Evolutionary conservation across 83 land plant species (phyloP).

Genomic region (Isoetes engelmannii): DNA sequence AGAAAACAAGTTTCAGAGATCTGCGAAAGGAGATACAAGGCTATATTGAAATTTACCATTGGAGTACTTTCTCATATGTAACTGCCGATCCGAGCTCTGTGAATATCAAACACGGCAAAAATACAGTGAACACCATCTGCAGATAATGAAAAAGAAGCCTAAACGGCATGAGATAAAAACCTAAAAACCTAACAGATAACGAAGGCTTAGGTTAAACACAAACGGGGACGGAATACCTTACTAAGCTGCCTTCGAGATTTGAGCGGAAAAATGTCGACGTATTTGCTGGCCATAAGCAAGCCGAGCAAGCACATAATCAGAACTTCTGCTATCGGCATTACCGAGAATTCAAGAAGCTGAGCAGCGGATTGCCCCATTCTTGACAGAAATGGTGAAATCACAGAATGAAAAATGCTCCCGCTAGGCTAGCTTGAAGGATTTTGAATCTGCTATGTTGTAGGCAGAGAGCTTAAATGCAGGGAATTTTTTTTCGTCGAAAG

Average conservation of each 20-base stretch:
- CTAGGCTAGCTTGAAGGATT: too few relatives aligned
- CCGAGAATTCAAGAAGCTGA: conserved; percentile 13
- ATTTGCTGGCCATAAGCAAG: background rate
- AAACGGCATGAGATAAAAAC: background rate
- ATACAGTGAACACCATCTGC: conserved; percentile 18
- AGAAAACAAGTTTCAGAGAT: background rate
- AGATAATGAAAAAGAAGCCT: background rate
- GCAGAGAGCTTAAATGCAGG: too few relatives aligned
- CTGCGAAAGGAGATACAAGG: too few relatives aligned
- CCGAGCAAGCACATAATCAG: conserved; percentile 18
- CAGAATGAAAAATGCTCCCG: too few relatives aligned
- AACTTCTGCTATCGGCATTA: conserved; percentile 15
- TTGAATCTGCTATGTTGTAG: too few relatives aligned
- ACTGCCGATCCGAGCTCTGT: conserved; percentile 21
- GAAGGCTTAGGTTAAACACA: background rate
- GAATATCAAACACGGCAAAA: conserved; percentile 19
- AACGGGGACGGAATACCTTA: conserved; percentile 1
- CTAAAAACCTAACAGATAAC: background rate
- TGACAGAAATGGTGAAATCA: too few relatives aligned
- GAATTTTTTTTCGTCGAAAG: too few relatives aligned
- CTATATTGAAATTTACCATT: conserved; percentile 9
- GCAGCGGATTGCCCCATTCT: background rate
- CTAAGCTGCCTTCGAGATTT: conserved; percentile 3
- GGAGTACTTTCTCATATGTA: conserved; percentile 17
- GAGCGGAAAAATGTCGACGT: conserved; percentile 6